Evolutionary conservation across 352 stramenopile species (phyloP), one percentile per base, ranked within the genome.

Genomic region (Phytopythium vexans): DNA sequence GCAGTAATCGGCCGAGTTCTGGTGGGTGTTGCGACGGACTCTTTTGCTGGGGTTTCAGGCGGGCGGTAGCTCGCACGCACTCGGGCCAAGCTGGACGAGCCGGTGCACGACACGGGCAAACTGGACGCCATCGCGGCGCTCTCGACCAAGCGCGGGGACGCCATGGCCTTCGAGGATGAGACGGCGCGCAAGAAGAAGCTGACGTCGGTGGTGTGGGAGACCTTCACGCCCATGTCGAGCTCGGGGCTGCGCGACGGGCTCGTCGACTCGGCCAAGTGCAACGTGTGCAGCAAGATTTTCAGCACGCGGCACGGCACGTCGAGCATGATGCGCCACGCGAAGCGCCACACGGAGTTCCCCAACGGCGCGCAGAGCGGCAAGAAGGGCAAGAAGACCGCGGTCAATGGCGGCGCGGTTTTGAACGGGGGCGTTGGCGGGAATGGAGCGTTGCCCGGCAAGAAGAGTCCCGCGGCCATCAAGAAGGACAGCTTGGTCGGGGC

Each of bases 241-340:
- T 82, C 60, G 39, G 81, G 77, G 1, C 51, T 83, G 44, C 80
- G 76, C 47, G 80, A 91, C 49, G 81, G 81, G 27, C 55, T 88
- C 44, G 65, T 89, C 16, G 81, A 91, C 53, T 82, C 81, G 40
- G 81, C 81, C 45, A 88, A 89, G 58, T 91, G 81, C 64, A 82
- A 66, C 3, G 62, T 88, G 6, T 91, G 81, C 66, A 75, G 66
- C 57, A 91, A 91, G 55, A 65, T 89, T 32, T 91, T 91, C 56
- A 89, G 77, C 31, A 89, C 81, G 51, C 66, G 81, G n/a, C 81
- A 91, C 52, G 81, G 81, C 49, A 91, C 81, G 48, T 91, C 81
- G 44, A 86, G 72, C 9, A 91, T 91, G 81, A 91, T 91, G 81
- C 81, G 81, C 31, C 81, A 91, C 50, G 81, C 81, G 34, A 91